Percentiles rank a stretch among this genome's conserved stretches.
Conservation (phyloP, 208 protist genomes). For the Acanthamoeba healyi region DNA sequence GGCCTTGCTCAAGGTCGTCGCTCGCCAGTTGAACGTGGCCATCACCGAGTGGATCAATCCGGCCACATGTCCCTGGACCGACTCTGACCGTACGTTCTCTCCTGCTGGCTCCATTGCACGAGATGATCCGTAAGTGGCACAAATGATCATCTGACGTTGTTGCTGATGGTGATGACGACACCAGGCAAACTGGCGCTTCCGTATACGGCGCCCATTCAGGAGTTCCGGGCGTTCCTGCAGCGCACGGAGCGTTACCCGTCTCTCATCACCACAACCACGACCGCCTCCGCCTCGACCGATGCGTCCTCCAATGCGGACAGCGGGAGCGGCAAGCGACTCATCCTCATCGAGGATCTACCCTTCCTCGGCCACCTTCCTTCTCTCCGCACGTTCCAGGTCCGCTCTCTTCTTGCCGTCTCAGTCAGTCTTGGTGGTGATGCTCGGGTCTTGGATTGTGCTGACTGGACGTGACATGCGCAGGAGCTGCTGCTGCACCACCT, state of each 20-base stretch:
- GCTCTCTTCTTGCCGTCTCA: background rate
- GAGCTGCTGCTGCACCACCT: background rate
- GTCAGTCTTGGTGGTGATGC: too few species aligned
- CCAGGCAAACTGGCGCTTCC: slow-evolving; percentile 14
- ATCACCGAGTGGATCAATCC: slow-evolving; percentile 67
- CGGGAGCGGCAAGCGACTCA: background rate
- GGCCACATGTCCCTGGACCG: slow-evolving; percentile 18
- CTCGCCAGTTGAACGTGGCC: background rate
- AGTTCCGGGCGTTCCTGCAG: slow-evolving; percentile 23
- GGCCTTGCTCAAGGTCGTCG: background rate
- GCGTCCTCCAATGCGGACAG: background rate
- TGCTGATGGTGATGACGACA: background rate
- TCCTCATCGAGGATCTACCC: slow-evolving; percentile 6
- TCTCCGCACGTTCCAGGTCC: background rate
- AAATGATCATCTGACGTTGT: background rate
- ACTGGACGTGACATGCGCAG: background rate
- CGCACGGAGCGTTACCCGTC: slow-evolving; percentile 53
- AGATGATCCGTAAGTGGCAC: background rate
- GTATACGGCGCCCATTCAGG: slow-evolving; percentile 52
- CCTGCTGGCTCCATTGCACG: background rate
- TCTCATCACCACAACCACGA: background rate
- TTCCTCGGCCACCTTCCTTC: background rate
- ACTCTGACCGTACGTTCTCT: slow-evolving; percentile 11
- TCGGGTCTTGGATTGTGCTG: too few species aligned
- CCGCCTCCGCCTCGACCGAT: background rate